Evolutionary conservation across 495 filamentous ascomycete genomes (phyloP), one percentile per base, ranked within the genome.

Genomic region (Penicillium nucicola): DNA sequence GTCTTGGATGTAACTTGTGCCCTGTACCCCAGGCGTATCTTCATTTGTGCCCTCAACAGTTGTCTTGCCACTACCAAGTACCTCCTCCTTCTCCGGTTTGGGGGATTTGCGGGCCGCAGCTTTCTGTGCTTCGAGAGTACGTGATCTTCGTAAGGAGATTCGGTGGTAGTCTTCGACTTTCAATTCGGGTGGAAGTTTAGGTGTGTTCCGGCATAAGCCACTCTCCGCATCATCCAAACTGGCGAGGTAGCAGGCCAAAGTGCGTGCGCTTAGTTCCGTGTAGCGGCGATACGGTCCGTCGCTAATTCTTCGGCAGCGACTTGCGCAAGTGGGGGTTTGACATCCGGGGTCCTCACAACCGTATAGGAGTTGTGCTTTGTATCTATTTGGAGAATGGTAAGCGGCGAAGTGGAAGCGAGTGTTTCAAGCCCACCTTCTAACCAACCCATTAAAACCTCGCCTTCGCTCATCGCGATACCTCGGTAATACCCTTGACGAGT

Each of bases 281-380:
- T 89, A 92, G 56, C 83, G 79, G 45, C 89, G 84, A 52, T 87
- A 82, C 3, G 89, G 88, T 5, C 76, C 80, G 52, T 82, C 83
- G 11, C 80, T 77, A 15, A 84, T 65, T 45, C 86, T 77, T 61
- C 78, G 85, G 45, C 86, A 83, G 64, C 79, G 88, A 56, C 82
- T 90, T 53, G 89, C 88, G 70, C 91, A 96, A 28, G 89, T 90
- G 12, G 88, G 67, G 1, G 84, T 93, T 15, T 72, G 77, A 67
- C 91, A 96, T 36, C 72, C 66, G n/a, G 77, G 71, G 41, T 81
- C 78, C 40, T 81, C 76, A 60, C 91, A 96, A 46, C 91, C 91
- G 49, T 90, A 79, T 31, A 89, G 79, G n/a, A 96, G 78, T 69
- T 96, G 91, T 15, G 77, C 73, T 52, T 91, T 87, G 61, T 87